Conservation (phyloP, 495 filamentous ascomycete species). For the Echria macrotheca region DNA sequence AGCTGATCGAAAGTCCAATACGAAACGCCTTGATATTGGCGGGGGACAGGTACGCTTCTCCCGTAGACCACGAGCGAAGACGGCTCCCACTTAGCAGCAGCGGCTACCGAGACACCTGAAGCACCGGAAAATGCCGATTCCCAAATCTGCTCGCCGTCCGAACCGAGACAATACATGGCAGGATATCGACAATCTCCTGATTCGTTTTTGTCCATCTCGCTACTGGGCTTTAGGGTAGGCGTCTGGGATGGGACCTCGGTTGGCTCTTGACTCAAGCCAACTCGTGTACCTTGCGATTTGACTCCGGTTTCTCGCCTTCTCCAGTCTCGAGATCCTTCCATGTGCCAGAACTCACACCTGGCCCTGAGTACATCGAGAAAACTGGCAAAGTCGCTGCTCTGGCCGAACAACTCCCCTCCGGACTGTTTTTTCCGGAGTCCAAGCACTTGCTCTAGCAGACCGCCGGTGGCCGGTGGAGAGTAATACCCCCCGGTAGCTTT, state of each 20-base stretch:
- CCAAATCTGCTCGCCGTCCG: slow-evolving; percentile 22
- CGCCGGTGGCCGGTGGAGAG: slow-evolving; percentile 42
- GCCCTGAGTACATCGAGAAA: slow-evolving; percentile 65
- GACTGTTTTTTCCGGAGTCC: slow-evolving; percentile 24
- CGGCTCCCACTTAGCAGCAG: slow-evolving; percentile 39
- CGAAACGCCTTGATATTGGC: slow-evolving; percentile 41
- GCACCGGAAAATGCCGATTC: neutral
- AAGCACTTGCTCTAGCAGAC: slow-evolving; percentile 42
- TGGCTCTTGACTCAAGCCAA: neutral
- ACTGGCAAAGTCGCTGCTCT: slow-evolving; percentile 56
- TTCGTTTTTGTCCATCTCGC: neutral
- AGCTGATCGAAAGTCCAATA: slow-evolving; percentile 57
- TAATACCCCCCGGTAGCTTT: slow-evolving; percentile 61
- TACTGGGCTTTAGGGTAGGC: neutral
- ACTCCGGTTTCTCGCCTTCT: slow-evolving; percentile 42
- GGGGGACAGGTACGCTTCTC: slow-evolving; percentile 48
- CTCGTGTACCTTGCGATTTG: neutral
- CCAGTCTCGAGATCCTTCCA: slow-evolving; percentile 63
- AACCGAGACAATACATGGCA: slow-evolving; percentile 27
- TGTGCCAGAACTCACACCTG: slow-evolving; percentile 66
- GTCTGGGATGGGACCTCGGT: slow-evolving; percentile 6
- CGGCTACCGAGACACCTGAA: neutral
- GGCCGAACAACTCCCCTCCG: slow-evolving; percentile 40
- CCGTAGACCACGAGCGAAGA: slow-evolving; percentile 53
- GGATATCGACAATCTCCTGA: slow-evolving; percentile 10